These are phyloP conservation scores for Zarea fungicola DNA, from an alignment of 2,329 filamentous ascomycete genomes.

Conservation along the genomic window DNA sequence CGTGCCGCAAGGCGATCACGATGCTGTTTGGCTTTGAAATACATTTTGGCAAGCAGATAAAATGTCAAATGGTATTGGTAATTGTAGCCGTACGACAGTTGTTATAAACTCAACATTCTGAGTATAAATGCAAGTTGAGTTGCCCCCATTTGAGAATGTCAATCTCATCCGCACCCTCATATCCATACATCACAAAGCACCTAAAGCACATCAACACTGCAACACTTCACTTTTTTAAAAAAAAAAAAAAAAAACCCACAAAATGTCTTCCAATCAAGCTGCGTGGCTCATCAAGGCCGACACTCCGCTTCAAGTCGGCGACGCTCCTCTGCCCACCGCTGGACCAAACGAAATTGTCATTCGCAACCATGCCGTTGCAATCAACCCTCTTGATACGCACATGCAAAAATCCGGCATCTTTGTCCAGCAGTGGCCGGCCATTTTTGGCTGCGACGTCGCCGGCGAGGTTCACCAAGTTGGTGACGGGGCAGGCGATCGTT, in stretches of 20 bases:
- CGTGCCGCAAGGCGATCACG: no score
- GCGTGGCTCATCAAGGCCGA: slow-evolving; percentile 20
- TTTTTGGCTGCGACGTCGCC: slow-evolving; percentile 27
- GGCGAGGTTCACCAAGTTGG: slow-evolving; percentile 26
- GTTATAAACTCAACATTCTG: background rate
- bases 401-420: slow-evolving; percentile 28
- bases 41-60: background rate
- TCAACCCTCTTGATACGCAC: slow-evolving; percentile 26
- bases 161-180: no score
- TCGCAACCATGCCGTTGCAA: slow-evolving; percentile 21
- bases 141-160: no score
- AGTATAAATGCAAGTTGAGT: background rate
- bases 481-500: slow-evolving; percentile 15
- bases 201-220: background rate
- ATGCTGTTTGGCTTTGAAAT: background rate
- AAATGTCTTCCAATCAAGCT: slow-evolving; percentile 22
- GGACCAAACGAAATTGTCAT: slow-evolving; percentile 16
- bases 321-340: slow-evolving; percentile 19
- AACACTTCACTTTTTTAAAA: no score
- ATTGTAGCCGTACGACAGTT: background rate
- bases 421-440: slow-evolving; percentile 25
- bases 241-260: no score
- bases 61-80: background rate
- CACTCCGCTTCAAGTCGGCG: slow-evolving; percentile 19
- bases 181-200: no score